phyloP scores from a whole-genome alignment of 2,329 filamentous ascomycete species.

The Calycina marina region DNA sequence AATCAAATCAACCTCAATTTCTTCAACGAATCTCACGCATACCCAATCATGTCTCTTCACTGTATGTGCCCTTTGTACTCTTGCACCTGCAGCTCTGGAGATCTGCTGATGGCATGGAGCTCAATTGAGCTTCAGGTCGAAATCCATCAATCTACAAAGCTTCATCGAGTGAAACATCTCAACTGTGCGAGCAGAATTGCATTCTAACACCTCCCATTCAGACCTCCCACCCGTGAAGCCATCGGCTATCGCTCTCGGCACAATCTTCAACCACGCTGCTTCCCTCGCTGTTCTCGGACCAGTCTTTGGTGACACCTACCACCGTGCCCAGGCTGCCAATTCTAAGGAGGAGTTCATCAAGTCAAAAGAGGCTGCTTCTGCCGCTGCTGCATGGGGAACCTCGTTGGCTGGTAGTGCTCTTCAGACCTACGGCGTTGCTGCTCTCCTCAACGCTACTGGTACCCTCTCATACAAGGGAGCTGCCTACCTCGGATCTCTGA shows the following conservation, averaged over 20 bases:
- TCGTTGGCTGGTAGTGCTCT: conserved; percentile 78
- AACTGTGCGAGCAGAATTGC: no score
- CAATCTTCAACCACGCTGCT: conserved; percentile 85
- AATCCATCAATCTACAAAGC: no score
- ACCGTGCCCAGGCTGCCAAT: conserved; percentile 80
- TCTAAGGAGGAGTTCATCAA: conserved; percentile 93
- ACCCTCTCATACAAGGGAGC: conserved; percentile 95
- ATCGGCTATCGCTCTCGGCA: conserved; percentile 91
- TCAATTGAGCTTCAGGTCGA: no score
- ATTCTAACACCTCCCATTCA: no score
- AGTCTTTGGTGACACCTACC: conserved; percentile 88
- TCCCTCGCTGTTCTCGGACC: conserved; percentile 79
- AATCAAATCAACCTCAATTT: conserved; percentile 1
- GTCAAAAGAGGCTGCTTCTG: conserved; percentile 81
- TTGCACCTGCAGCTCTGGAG: no score
- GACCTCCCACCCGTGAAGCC: conserved; percentile 81
- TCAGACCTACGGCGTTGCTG: conserved; percentile 80
- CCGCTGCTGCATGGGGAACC: conserved; percentile 79
- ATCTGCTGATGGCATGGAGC: no score
- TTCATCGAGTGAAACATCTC: no score
- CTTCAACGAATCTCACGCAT: conserved; percentile 6
- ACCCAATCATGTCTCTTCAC: conserved; percentile 18
- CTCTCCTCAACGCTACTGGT: conserved; percentile 85
- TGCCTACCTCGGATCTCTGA: conserved; percentile 77
- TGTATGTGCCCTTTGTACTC: conserved; percentile 15